Conservation (phyloP, 768 basidiomycete species). For the Trametes maxima region DNA sequence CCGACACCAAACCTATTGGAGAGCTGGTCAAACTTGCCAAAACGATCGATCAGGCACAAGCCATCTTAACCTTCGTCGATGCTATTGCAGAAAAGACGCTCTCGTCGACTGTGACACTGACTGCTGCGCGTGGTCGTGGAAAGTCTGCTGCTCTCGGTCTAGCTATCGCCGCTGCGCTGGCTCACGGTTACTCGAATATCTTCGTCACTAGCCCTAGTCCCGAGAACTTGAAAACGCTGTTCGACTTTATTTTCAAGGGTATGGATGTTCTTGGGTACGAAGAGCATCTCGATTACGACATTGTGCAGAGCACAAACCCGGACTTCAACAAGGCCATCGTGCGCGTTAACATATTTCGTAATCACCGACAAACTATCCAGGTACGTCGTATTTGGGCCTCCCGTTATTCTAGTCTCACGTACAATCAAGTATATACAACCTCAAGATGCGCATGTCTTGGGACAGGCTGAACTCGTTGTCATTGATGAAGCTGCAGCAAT, state of each 20-base stretch:
- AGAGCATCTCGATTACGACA: slow-evolving; percentile 97
- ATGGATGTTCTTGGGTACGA: slow-evolving; percentile 94
- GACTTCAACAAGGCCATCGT: slow-evolving; percentile 96
- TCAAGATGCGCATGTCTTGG: slow-evolving; percentile 95
- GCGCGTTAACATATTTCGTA: slow-evolving; percentile 89
- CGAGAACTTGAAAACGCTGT: slow-evolving; percentile 97
- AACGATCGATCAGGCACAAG: slow-evolving; percentile 94
- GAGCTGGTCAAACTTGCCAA: slow-evolving; percentile 88
- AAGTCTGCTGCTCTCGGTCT: slow-evolving; percentile 97
- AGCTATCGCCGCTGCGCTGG: slow-evolving; percentile 89
- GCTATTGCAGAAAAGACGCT: slow-evolving; percentile 92
- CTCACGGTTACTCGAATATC: slow-evolving; percentile 94
- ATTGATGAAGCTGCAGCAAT: slow-evolving; percentile 99
- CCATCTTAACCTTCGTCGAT: slow-evolving; percentile 92
- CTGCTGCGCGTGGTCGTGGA: slow-evolving; percentile 92
- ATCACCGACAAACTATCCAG: slow-evolving; percentile 96
- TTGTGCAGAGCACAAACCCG: slow-evolving; percentile 91
- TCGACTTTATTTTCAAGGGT: slow-evolving; percentile 97
- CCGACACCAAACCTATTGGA: slow-evolving; percentile 84
- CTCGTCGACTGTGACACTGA: slow-evolving; percentile 92
- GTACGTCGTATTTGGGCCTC: slow-evolving; percentile 42
- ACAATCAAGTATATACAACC: slow-evolving; percentile 89
- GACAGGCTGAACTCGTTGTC: slow-evolving; percentile 95
- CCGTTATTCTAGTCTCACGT: background rate
- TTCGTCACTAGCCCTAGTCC: slow-evolving; percentile 98